Evolutionary conservation across 768 basidiomycete species (phyloP).

Genomic region (Suillus ampliporus): DNA sequence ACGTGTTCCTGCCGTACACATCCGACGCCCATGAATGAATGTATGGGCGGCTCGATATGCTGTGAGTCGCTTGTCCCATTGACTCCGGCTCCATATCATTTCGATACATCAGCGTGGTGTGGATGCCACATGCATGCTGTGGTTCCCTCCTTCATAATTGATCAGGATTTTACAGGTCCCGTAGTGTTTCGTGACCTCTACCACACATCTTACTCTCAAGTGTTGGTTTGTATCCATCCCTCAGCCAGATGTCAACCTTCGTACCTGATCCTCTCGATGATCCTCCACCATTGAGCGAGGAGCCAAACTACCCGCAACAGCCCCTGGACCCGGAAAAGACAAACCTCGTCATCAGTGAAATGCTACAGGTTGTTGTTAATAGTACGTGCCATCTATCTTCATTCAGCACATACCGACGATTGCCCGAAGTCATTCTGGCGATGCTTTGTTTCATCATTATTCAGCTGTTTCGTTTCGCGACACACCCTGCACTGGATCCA

Average conservation of each 20-base stretch:
- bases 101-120: no score
- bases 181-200: neutral
- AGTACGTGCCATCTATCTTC: neutral
- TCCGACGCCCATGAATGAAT: no score
- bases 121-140: neutral
- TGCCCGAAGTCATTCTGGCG: conserved; percentile 15
- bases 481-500: neutral
- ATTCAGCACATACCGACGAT: neutral
- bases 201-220: neutral
- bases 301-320: no score
- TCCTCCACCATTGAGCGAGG: no score
- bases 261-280: no score
- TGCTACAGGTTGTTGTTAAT: neutral
- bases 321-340: no score
- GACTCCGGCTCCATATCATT: no score
- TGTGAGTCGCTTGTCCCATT: no score
- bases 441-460: conserved; percentile 5
- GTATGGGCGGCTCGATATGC: no score
- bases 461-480: neutral
- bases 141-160: neutral
- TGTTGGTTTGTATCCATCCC: neutral
- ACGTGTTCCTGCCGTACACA: no score
- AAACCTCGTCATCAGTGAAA: no score
- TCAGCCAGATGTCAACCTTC: neutral
- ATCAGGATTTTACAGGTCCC: neutral